Conservation (phyloP, 768 basidiomycete genomes). For the Gautieria morchelliformis region DNA sequence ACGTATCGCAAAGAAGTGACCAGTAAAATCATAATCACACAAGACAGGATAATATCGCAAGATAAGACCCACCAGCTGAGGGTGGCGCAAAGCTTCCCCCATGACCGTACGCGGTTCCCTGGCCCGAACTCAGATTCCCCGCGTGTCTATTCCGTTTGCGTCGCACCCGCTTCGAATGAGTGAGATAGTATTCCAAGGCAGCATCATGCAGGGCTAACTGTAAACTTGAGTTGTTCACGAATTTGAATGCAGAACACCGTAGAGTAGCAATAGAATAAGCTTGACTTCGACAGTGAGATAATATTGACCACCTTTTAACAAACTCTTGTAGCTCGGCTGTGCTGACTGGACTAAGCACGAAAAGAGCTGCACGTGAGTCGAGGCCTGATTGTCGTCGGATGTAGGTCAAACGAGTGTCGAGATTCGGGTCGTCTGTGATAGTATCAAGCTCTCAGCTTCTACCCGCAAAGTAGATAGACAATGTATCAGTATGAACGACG, state of each 20-base stretch:
- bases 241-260: not conserved
- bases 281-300: not conserved
- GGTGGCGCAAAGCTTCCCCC: not conserved
- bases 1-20: not conserved
- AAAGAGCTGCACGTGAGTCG: constrained; percentile 85
- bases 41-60: not conserved
- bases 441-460: not conserved
- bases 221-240: constrained; percentile 37
- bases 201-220: constrained; percentile 85
- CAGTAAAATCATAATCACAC: not conserved
- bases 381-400: constrained; percentile 83
- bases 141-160: constrained; percentile 82
- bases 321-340: constrained; percentile 83
- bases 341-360: constrained; percentile 89
- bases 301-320: constrained; percentile 51
- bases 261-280: not conserved
- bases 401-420: constrained; percentile 77
- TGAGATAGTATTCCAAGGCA: constrained; percentile 86
- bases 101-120: constrained; percentile 33
- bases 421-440: constrained; percentile 63
- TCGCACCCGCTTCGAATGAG: constrained; percentile 86
- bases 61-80: constrained; percentile 29
- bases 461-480: not conserved
- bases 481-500: constrained; percentile 16
- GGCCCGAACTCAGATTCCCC: constrained; percentile 6